These are phyloP conservation scores for Mortierella sp. DNA, from an alignment of 371 early-diverging fungal genomes.

Conservation along the genomic window DNA sequence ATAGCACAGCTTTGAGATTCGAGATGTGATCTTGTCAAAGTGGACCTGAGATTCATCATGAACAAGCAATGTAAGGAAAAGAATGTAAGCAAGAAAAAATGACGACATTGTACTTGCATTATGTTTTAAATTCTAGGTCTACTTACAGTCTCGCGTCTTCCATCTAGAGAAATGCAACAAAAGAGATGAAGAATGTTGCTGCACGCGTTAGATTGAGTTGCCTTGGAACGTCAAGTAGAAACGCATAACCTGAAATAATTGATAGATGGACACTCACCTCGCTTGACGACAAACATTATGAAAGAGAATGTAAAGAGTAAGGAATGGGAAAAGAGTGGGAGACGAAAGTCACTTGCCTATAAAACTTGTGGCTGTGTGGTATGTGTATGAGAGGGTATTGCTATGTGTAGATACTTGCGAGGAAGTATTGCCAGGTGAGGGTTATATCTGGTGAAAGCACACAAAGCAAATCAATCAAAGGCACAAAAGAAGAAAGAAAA, in stretches of 20 bases:
- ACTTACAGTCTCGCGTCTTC: conserved; percentile 57
- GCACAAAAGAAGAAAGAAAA: not conserved
- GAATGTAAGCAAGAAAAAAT: not conserved
- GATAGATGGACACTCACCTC: conserved; percentile 31
- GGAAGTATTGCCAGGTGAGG: conserved; percentile 1
- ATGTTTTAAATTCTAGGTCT: not conserved
- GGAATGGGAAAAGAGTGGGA: not conserved
- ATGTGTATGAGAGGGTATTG: not conserved
- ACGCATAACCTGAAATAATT: not conserved
- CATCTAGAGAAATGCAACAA: conserved; percentile 30
- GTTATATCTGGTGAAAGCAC: not conserved
- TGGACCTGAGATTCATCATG: conserved; percentile 38
- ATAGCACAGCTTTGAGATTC: conserved; percentile 91
- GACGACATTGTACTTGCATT: not conserved
- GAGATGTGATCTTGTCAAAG: conserved; percentile 61
- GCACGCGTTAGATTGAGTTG: not conserved
- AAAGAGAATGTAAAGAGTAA: not conserved
- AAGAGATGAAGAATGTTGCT: not conserved
- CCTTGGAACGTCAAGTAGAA: not conserved
- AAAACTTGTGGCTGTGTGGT: not conserved
- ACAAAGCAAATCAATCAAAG: conserved; percentile 5
- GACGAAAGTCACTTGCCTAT: not conserved
- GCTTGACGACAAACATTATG: conserved; percentile 54
- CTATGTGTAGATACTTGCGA: not conserved
- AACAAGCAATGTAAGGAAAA: not conserved